Conservation (phyloP, 805 yeast species). For the Ogataea trehalophila region DNA sequence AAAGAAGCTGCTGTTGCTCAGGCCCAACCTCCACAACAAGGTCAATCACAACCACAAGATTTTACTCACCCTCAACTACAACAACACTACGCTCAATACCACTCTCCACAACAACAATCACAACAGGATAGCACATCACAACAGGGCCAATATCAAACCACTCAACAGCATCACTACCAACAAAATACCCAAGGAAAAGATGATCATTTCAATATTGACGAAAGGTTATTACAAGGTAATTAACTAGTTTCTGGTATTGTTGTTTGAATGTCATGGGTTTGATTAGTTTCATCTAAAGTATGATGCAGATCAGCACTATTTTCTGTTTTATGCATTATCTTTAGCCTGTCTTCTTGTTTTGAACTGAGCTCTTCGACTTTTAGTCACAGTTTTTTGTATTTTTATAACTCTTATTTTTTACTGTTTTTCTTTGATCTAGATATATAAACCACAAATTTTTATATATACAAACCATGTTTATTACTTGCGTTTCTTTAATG, state of each 20-base stretch:
- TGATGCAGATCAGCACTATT: no score
- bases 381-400: no score
- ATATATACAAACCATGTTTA: no score
- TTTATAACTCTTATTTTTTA: no score
- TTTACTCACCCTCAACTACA: slow-evolving; percentile 4
- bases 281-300: no score
- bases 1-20: slow-evolving; percentile 17
- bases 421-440: no score
- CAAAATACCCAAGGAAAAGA: slow-evolving; percentile 13
- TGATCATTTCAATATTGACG: slow-evolving; percentile 27
- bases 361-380: no score
- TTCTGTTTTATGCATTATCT: no score
- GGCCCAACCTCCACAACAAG: slow-evolving; percentile 18
- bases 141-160: background rate
- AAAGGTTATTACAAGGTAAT: slow-evolving; percentile 22
- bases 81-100: slow-evolving; percentile 5
- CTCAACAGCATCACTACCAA: slow-evolving; percentile 9
- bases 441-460: no score
- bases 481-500: no score
- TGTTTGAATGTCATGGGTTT: no score
- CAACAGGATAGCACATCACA: slow-evolving; percentile 3
- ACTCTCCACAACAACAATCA: slow-evolving; percentile 9
- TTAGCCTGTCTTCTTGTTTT: no score
- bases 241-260: background rate
- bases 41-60: slow-evolving; percentile 1